These are phyloP conservation scores for Artemisia argyi DNA, from an alignment of 129 eudicot species.

Conservation along the genomic window DNA sequence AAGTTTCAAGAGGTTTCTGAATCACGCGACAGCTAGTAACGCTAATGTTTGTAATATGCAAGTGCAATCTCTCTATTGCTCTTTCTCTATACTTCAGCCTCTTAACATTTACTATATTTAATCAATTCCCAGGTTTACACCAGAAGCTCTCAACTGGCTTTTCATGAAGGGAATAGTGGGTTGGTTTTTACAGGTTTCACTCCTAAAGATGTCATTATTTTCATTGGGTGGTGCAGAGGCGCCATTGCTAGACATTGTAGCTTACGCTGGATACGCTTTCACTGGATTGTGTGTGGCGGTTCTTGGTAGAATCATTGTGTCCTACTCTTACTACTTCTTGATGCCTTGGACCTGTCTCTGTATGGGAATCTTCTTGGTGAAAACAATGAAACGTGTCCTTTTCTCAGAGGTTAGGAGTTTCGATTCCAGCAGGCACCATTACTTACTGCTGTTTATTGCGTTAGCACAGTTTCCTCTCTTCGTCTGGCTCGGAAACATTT, in stretches of 20 bases:
- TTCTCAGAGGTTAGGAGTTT: slow-evolving; percentile 53
- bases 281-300: slow-evolving; percentile 57
- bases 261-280: slow-evolving; percentile 66
- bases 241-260: slow-evolving; percentile 68
- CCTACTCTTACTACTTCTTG: slow-evolving; percentile 53
- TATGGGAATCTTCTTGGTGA: slow-evolving; percentile 59
- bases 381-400: slow-evolving; percentile 51
- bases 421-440: slow-evolving; percentile 56
- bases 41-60: too few relatives aligned
- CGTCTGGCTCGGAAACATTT: slow-evolving; percentile 51
- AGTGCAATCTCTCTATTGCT: slow-evolving; percentile 1
- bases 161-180: slow-evolving; percentile 63
- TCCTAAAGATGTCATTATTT: slow-evolving; percentile 53
- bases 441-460: slow-evolving; percentile 47
- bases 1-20: not conserved
- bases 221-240: slow-evolving; percentile 69
- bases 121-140: slow-evolving; percentile 50
- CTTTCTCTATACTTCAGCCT: too few relatives aligned
- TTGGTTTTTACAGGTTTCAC: slow-evolving; percentile 56
- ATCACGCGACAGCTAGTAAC: not conserved
- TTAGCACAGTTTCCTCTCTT: slow-evolving; percentile 61
- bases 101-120: not conserved
- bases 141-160: slow-evolving; percentile 65
- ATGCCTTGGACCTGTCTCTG: slow-evolving; percentile 56
- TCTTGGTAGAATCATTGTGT: slow-evolving; percentile 41